Evolutionary conservation across 345 rosid species (phyloP).

Genomic region (Salix brachista): DNA sequence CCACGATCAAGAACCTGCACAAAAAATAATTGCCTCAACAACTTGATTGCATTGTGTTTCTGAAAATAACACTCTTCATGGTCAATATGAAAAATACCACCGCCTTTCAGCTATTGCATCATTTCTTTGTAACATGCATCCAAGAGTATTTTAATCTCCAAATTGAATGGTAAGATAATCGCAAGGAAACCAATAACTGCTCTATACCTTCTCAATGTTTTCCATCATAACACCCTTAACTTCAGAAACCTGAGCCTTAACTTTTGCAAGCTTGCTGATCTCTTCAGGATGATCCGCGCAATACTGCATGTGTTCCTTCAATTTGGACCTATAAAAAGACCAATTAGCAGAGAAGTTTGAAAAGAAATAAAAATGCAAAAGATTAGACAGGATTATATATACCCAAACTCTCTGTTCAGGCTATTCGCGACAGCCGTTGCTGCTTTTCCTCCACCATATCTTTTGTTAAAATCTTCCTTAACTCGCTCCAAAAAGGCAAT

Average conservation of each 20-base stretch:
- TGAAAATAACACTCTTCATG: no score
- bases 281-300: conserved; percentile 96
- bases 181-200: background rate
- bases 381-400: background rate
- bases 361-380: background rate
- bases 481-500: conserved; percentile 87
- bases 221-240: conserved; percentile 99
- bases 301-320: conserved; percentile 94
- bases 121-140: background rate
- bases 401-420: conserved; percentile 84
- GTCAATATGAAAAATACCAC: background rate
- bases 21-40: background rate
- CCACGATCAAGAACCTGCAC: conserved; percentile 95
- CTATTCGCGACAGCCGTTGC: conserved; percentile 66
- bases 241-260: conserved; percentile 96
- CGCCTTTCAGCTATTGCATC: background rate
- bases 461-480: conserved; percentile 82
- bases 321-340: conserved; percentile 51
- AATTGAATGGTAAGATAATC: background rate
- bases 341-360: background rate
- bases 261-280: conserved; percentile 95
- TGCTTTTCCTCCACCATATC: conserved; percentile 91
- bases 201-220: conserved; percentile 85
- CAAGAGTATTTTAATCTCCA: background rate
- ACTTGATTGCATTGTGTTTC: background rate